A percentile compares a stretch with the other conserved stretches of the same genome.
These are phyloP conservation scores for Colletotrichum destructivum DNA, from an alignment of 2,329 filamentous ascomycete genomes.

Conservation along the genomic window DNA sequence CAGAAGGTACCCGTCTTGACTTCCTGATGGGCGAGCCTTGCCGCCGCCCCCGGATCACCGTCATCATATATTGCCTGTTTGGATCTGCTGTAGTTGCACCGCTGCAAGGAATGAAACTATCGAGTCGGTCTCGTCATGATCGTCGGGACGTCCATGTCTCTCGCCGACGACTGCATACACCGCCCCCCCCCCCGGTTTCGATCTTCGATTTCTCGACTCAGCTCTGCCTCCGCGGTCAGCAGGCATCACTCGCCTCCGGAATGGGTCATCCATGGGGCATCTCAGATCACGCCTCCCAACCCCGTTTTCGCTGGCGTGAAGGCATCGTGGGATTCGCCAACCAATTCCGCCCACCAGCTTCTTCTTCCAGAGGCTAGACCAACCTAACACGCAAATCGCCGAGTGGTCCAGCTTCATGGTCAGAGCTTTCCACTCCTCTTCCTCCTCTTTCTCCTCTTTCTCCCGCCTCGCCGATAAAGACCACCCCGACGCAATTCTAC, in stretches of 20 bases:
- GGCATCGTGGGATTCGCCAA: conserved; percentile 9
- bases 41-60: background rate
- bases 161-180: conserved; percentile 17
- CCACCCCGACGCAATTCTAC: conserved; percentile 14
- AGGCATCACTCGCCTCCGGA: background rate
- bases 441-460: background rate
- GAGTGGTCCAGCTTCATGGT: background rate
- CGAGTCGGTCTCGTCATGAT: conserved; percentile 24
- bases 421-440: background rate
- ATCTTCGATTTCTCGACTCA: background rate
- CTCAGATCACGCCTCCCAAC: background rate
- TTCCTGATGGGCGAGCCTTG: background rate
- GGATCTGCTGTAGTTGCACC: background rate
- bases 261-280: background rate
- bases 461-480: background rate
- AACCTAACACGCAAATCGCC: background rate
- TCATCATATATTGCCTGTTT: background rate
- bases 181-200: background rate
- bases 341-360: background rate
- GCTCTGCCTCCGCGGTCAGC: background rate
- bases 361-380: background rate
- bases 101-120: conserved; percentile 35
- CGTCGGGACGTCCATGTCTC: conserved; percentile 10
- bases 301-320: conserved; percentile 1
- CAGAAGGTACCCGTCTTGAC: background rate